Percentiles rank a stretch among this genome's conserved stretches.
Conservation (phyloP, 139 green algal genomes). For the Deuterostichococcus epilithicus region DNA sequence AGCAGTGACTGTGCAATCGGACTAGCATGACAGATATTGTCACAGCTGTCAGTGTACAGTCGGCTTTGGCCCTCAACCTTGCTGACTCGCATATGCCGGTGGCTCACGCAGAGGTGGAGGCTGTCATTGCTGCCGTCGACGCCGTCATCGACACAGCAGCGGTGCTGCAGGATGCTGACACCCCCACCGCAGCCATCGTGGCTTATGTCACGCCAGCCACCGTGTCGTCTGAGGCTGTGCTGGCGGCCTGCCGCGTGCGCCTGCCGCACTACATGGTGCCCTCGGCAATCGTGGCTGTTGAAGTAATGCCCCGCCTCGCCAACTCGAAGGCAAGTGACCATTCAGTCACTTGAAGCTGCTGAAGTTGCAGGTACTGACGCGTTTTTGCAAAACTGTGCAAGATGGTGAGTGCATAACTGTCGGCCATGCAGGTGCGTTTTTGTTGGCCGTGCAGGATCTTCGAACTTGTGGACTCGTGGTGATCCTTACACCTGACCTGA, state of each 20-base stretch:
- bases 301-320: conserved; percentile 9
- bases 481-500: neutral
- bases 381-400: too few relatives aligned
- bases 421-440: too few relatives aligned
- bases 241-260: neutral
- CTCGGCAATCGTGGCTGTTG: neutral
- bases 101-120: conserved; percentile 37
- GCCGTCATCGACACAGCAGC: neutral
- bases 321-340: conserved; percentile 19
- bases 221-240: neutral
- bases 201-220: conserved; percentile 8
- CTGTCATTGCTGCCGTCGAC: conserved; percentile 8
- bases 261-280: conserved; percentile 34
- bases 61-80: too few relatives aligned
- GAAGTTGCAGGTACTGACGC: too few relatives aligned
- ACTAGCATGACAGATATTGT: too few relatives aligned
- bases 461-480: neutral
- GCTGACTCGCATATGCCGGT: too few relatives aligned
- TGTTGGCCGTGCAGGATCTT: neutral
- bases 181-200: conserved; percentile 6
- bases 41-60: too few relatives aligned
- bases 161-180: neutral
- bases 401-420: too few relatives aligned
- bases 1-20: too few relatives aligned
- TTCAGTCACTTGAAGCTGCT: too few relatives aligned